Evolutionary conservation across 108 stramenopile genomes (phyloP).

Genomic region (Chaetoceros muelleri): DNA sequence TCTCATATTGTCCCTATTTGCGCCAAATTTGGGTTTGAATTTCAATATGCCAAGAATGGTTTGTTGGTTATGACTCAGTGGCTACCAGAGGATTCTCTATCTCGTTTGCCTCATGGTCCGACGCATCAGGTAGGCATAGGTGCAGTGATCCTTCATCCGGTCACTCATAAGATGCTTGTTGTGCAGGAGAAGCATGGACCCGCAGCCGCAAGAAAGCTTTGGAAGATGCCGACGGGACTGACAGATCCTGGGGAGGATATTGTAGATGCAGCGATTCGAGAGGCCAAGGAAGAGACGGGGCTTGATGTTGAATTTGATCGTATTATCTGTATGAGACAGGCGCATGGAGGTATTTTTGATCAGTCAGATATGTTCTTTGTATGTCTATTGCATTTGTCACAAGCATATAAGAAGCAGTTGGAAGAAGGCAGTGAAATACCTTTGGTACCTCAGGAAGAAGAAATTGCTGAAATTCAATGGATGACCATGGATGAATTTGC

Average conservation of each 20-base stretch:
- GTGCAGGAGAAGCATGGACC: conserved; percentile 70
- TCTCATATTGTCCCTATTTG: conserved; percentile 23
- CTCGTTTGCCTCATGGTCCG: conserved; percentile 58
- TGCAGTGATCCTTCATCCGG: conserved; percentile 54
- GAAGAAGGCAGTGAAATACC: conserved; percentile 16
- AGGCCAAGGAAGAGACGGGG: conserved; percentile 71
- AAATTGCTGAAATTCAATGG: conserved; percentile 72
- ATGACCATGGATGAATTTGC: conserved; percentile 67
- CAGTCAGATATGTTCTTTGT: conserved; percentile 71
- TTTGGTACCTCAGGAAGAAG: conserved; percentile 41
- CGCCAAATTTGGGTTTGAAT: conserved; percentile 42
- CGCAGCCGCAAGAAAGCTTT: conserved; percentile 49
- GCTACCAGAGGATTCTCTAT: conserved; percentile 37
- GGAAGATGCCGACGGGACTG: conserved; percentile 83
- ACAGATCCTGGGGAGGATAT: conserved; percentile 76
- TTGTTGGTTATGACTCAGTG: conserved; percentile 51
- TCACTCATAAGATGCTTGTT: conserved; percentile 50
- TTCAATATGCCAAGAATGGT: conserved; percentile 38
- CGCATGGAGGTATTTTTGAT: conserved; percentile 35
- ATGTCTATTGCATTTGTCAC: conserved; percentile 33
- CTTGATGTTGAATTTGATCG: conserved; percentile 34
- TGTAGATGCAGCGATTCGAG: conserved; percentile 56
- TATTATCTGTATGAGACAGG: conserved; percentile 59
- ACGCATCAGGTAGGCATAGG: conserved; percentile 77
- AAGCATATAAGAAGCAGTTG: conserved; percentile 13